Evolutionary conservation across 768 basidiomycete genomes (phyloP).

Genomic region (Tubosaeta sp.): DNA sequence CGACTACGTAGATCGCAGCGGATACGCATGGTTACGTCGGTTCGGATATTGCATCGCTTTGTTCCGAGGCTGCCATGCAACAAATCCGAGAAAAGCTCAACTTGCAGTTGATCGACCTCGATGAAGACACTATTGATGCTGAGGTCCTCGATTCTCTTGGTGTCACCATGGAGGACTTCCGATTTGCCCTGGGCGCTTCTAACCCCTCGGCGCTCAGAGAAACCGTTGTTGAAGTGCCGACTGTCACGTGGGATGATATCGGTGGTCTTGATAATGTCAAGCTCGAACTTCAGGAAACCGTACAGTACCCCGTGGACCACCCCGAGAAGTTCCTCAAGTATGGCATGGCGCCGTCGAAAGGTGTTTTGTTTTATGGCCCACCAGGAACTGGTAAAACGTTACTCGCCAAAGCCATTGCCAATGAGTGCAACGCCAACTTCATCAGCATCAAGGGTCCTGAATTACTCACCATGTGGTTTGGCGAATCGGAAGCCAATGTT

Average conservation of each 20-base stretch:
- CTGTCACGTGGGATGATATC: slow-evolving; percentile 98
- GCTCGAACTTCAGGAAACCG: slow-evolving; percentile 97
- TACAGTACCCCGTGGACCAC: slow-evolving; percentile 99
- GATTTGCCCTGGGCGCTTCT: slow-evolving; percentile 94
- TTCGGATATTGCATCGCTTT: slow-evolving; percentile 94
- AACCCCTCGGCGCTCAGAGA: slow-evolving; percentile 99
- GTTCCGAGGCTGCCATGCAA: slow-evolving; percentile 99
- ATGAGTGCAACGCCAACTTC: slow-evolving; percentile 99
- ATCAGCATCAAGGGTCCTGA: slow-evolving; percentile 99
- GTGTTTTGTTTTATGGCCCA: slow-evolving; percentile 99
- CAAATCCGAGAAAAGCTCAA: slow-evolving; percentile 95
- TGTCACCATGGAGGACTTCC: slow-evolving; percentile 99
- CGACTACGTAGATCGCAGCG: slow-evolving; percentile 73
- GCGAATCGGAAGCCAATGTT: slow-evolving; percentile 99
- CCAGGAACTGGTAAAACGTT: slow-evolving; percentile 99
- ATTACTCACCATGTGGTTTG: slow-evolving; percentile 99
- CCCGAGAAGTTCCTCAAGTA: slow-evolving; percentile 99
- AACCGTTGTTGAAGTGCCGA: slow-evolving; percentile 98
- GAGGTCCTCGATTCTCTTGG: slow-evolving; percentile 98
- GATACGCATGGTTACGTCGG: slow-evolving; percentile 99
- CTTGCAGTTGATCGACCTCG: slow-evolving; percentile 91
- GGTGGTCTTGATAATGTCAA: slow-evolving; percentile 99
- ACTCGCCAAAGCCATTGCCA: slow-evolving; percentile 97
- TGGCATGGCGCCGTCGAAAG: slow-evolving; percentile 99
- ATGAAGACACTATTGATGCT: slow-evolving; percentile 98